phyloP scores from a whole-genome alignment of 2,329 filamentous ascomycete species.

The Hirsutella thompsonii region DNA sequence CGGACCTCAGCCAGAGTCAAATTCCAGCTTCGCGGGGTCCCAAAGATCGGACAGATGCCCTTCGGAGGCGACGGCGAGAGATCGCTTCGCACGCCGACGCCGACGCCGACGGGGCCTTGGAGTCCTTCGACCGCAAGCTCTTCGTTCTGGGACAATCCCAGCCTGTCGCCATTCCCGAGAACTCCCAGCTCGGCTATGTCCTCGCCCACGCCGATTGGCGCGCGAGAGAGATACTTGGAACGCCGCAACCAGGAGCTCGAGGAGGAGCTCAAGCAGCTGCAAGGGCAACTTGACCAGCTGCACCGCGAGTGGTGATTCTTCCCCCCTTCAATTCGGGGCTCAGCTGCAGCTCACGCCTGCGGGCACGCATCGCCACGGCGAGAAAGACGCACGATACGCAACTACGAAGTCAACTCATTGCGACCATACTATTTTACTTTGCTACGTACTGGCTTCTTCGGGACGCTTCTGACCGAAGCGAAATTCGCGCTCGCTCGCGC shows the following conservation, averaged over 20 bases:
- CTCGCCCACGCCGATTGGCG: not conserved
- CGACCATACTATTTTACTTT: too few relatives aligned
- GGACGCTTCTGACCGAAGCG: too few relatives aligned
- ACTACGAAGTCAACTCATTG: too few relatives aligned
- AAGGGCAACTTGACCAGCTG: not conserved
- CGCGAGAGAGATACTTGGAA: not conserved
- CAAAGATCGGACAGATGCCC: too few relatives aligned
- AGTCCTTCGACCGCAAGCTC: not conserved
- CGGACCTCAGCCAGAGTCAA: too few relatives aligned
- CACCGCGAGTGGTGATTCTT: not conserved
- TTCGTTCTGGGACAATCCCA: not conserved
- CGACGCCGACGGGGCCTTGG: not conserved
- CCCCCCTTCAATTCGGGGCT: not conserved
- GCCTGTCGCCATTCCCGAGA: not conserved
- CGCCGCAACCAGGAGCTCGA: constrained; percentile 1
- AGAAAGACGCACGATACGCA: too few relatives aligned
- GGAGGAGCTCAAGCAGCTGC: not conserved
- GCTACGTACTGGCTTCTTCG: too few relatives aligned
- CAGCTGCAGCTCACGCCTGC: not conserved
- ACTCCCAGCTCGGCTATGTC: not conserved
- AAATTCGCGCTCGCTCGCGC: too few relatives aligned
- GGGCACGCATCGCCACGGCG: too few relatives aligned
- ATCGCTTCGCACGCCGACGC: not conserved
- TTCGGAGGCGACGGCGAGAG: too few relatives aligned
- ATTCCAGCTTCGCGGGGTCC: too few relatives aligned